phyloP scores from a whole-genome alignment of 495 filamentous ascomycete genomes.

The Monascus purpureus region DNA sequence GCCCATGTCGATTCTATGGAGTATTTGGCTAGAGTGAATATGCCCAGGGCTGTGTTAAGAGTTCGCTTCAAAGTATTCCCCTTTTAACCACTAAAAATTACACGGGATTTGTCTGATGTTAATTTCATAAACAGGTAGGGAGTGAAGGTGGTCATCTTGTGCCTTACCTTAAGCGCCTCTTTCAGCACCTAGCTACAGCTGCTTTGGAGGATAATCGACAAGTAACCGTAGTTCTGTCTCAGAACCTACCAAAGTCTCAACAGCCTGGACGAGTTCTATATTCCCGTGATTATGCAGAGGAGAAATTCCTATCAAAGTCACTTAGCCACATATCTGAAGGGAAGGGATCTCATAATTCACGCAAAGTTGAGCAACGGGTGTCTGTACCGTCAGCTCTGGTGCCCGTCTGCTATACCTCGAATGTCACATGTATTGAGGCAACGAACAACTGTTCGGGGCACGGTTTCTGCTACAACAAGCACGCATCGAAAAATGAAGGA shows the following conservation, averaged over 20 bases:
- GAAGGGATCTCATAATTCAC: not conserved
- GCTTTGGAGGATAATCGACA: conserved; percentile 7
- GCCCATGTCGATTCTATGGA: conserved; percentile 11
- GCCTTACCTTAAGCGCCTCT: conserved; percentile 7
- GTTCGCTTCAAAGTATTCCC: conserved; percentile 14
- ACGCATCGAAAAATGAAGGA: conserved; percentile 18
- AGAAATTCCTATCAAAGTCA: not conserved
- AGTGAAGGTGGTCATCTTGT: conserved; percentile 1
- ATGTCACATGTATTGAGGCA: conserved; percentile 41
- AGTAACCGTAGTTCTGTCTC: conserved; percentile 14
- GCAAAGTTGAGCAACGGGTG: not conserved
- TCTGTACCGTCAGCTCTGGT: conserved; percentile 11
- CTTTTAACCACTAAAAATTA: not conserved
- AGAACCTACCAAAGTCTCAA: not conserved
- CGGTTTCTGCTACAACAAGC: conserved; percentile 54
- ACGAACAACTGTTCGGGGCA: conserved; percentile 68
- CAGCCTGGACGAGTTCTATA: not conserved
- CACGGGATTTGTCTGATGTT: conserved; percentile 1
- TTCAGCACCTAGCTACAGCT: conserved; percentile 8
- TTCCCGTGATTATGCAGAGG: not conserved
- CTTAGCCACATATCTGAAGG: not conserved
- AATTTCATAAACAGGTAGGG: conserved; percentile 1
- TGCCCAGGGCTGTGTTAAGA: conserved; percentile 6
- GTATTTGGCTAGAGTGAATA: conserved; percentile 11
- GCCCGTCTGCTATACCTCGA: conserved; percentile 47